These are phyloP conservation scores for Fusarium nodosum DNA, from an alignment of 2,329 filamentous ascomycete species.

Conservation along the genomic window DNA sequence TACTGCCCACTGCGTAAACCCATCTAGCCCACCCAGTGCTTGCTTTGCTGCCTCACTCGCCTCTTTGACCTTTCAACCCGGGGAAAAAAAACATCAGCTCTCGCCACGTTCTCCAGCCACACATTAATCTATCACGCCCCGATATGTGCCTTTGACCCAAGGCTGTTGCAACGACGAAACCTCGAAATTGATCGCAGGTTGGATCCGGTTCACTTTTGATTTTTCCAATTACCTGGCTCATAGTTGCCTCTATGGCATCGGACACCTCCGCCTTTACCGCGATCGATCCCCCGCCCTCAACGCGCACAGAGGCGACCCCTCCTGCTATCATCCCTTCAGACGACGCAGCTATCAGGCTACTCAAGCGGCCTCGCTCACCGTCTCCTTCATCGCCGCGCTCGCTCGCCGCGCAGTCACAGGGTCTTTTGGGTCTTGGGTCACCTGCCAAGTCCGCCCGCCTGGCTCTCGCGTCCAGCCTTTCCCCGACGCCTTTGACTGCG, in stretches of 20 bases:
- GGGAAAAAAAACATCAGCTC: constrained; percentile 54
- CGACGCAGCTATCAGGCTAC: constrained; percentile 53
- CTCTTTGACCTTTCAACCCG: constrained; percentile 42
- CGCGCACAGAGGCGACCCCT: constrained; percentile 54
- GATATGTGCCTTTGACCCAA: constrained; percentile 55
- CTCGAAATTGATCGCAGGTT: constrained; percentile 47
- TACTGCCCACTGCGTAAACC: constrained; percentile 41
- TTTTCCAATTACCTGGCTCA: constrained; percentile 39
- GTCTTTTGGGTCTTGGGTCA: constrained; percentile 59
- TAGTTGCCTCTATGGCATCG: constrained; percentile 64
- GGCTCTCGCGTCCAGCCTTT: constrained; percentile 59
- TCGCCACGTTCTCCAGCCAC: constrained; percentile 62
- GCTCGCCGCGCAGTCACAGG: constrained; percentile 47
- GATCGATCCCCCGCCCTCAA: constrained; percentile 63
- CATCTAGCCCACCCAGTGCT: constrained; percentile 41
- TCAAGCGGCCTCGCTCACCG: constrained; percentile 63
- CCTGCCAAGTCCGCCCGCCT: constrained; percentile 68
- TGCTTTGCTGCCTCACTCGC: constrained; percentile 34
- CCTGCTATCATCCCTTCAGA: constrained; percentile 57
- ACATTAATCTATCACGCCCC: constrained; percentile 54
- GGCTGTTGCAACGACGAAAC: constrained; percentile 42
- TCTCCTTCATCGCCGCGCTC: constrained; percentile 59
- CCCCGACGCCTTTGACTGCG: constrained; percentile 64
- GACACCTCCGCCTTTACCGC: constrained; percentile 67
- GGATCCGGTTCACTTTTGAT: constrained; percentile 29